Conservation (phyloP, 2,329 filamentous ascomycete genomes). For the Arachnomyces sp. region DNA sequence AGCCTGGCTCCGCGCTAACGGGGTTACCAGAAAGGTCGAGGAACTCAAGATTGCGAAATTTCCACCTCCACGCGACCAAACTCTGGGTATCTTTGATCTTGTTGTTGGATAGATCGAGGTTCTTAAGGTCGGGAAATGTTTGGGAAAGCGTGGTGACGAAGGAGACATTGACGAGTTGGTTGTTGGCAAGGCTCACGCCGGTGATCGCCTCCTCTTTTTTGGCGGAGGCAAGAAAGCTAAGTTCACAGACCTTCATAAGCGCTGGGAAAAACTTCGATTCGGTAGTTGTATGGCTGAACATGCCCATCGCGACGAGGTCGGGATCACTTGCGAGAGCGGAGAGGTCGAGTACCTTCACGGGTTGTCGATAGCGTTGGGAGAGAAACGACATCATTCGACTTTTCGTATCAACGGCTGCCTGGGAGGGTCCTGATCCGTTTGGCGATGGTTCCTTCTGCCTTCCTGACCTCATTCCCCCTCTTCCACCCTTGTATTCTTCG, state of each 20-base stretch:
- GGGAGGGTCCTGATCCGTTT: conserved; percentile 30
- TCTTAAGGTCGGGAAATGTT: conserved; percentile 77
- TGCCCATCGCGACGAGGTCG: conserved; percentile 63
- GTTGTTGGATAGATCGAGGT: conserved; percentile 84
- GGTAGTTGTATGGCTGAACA: conserved; percentile 63
- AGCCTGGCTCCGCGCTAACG: conserved; percentile 55
- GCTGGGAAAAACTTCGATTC: conserved; percentile 86
- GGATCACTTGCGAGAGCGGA: conserved; percentile 68
- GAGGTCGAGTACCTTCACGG: conserved; percentile 71
- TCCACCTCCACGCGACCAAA: conserved; percentile 68
- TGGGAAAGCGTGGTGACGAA: conserved; percentile 68
- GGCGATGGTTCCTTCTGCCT: conserved; percentile 15
- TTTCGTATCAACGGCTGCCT: conserved; percentile 53
- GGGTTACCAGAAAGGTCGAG: conserved; percentile 73
- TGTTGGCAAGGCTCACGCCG: conserved; percentile 74
- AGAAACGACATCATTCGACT: conserved; percentile 65
- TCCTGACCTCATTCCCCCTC: too few species aligned
- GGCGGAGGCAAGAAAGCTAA: conserved; percentile 62
- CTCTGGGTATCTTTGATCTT: conserved; percentile 61
- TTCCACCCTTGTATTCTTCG: conserved; percentile 38
- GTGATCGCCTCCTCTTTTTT: conserved; percentile 71
- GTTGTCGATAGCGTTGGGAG: conserved; percentile 62
- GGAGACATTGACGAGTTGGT: conserved; percentile 64
- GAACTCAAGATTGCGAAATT: conserved; percentile 71
- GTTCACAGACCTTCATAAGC: conserved; percentile 77